Evolutionary conservation across 768 basidiomycete species (phyloP).

Genomic region (Nevesoporus exiguus): DNA sequence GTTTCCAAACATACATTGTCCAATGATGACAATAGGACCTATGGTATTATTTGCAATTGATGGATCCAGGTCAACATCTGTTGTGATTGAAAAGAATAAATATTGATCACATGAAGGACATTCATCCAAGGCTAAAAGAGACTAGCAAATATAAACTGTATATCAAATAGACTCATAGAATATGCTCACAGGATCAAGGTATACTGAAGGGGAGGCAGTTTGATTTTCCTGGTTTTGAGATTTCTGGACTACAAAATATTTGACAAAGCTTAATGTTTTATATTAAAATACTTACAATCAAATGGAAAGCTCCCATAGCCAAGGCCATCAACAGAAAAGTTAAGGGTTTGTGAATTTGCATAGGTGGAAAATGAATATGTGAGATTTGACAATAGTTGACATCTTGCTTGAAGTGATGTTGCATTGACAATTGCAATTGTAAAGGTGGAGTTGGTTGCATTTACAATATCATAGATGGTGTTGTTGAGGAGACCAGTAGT

Average conservation of each 20-base stretch:
- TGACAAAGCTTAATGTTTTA: too few relatives aligned
- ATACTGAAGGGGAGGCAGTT: too few relatives aligned
- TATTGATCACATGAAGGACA: neutral
- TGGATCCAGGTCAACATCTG: constrained; percentile 1
- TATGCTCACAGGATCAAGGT: too few relatives aligned
- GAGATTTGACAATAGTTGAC: neutral
- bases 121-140: neutral
- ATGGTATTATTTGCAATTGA: neutral
- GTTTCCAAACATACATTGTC: neutral
- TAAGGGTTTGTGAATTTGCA: neutral
- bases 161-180: too few relatives aligned
- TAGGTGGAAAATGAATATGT: neutral
- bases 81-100: constrained; percentile 1
- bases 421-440: neutral
- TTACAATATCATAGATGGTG: neutral
- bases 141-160: neutral
- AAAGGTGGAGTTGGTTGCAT: neutral
- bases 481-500: neutral
- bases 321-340: neutral
- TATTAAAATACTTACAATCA: too few relatives aligned
- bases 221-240: too few relatives aligned
- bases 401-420: neutral
- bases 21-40: neutral
- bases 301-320: neutral
- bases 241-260: too few relatives aligned